These are phyloP conservation scores for Aspergillus puulaauensis DNA, from an alignment of 2,329 filamentous ascomycete genomes.

Conservation along the genomic window DNA sequence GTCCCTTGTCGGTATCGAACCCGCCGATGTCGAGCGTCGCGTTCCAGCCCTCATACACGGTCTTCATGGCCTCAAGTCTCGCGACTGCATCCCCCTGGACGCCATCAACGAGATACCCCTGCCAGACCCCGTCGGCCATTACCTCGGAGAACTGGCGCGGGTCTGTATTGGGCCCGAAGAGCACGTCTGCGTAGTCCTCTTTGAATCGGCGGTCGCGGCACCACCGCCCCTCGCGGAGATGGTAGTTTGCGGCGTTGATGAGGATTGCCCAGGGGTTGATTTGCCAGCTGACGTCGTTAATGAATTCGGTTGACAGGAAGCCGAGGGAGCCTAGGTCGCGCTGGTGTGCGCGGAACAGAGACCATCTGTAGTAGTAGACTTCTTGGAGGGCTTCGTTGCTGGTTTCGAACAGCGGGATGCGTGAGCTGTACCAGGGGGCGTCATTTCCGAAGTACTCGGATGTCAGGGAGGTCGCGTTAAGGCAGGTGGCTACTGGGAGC, in stretches of 20 bases:
- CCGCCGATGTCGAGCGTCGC: slow-evolving; percentile 42
- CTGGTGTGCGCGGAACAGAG: slow-evolving; percentile 46
- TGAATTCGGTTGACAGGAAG: slow-evolving; percentile 48
- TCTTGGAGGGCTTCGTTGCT: slow-evolving; percentile 23
- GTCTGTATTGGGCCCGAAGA: slow-evolving; percentile 40
- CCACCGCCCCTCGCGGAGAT: slow-evolving; percentile 47
- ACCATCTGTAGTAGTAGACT: slow-evolving; percentile 50
- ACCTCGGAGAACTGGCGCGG: slow-evolving; percentile 47
- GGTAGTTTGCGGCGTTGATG: slow-evolving; percentile 47
- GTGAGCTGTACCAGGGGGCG: slow-evolving; percentile 17
- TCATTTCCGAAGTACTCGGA: slow-evolving; percentile 19
- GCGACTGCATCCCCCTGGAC: slow-evolving; percentile 31
- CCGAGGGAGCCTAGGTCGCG: slow-evolving; percentile 44
- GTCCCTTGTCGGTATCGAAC: slow-evolving; percentile 38
- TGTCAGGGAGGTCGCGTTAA: slow-evolving; percentile 7
- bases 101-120: slow-evolving; percentile 44
- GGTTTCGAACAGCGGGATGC: slow-evolving; percentile 20
- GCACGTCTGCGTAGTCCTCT: slow-evolving; percentile 45
- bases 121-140: slow-evolving; percentile 41
- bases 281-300: slow-evolving; percentile 45
- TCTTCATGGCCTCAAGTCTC: slow-evolving; percentile 28
- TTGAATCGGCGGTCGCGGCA: slow-evolving; percentile 45
- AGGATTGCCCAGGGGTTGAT: slow-evolving; percentile 43
- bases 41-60: slow-evolving; percentile 21
- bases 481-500: neutral